These are phyloP conservation scores for Microcyclosporella mali DNA, from an alignment of 2,329 filamentous ascomycete genomes.

Conservation along the genomic window DNA sequence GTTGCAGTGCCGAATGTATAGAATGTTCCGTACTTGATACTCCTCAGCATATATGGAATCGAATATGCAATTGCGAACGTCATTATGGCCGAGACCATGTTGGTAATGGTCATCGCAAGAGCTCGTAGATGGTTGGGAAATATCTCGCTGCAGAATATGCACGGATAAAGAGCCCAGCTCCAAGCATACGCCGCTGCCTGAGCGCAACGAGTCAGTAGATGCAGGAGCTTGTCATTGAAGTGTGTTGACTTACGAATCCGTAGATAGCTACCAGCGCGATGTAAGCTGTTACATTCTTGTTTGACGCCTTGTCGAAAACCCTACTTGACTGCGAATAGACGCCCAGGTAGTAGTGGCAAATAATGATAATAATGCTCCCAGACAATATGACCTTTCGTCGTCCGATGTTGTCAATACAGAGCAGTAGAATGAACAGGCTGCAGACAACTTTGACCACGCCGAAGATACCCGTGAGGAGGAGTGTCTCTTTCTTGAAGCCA, in stretches of 20 bases:
- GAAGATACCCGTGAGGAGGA: not conserved
- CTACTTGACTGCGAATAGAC: not conserved
- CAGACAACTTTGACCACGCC: slow-evolving; percentile 1
- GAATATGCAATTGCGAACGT: not conserved
- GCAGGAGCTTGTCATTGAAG: too few relatives aligned
- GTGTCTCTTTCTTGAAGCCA: not conserved
- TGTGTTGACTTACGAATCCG: not conserved
- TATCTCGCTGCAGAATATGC: not conserved
- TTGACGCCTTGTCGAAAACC: not conserved
- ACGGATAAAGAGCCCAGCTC: not conserved
- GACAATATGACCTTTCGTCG: not conserved
- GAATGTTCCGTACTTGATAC: not conserved
- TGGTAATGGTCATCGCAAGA: not conserved
- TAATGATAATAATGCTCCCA: not conserved
- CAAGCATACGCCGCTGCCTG: not conserved
- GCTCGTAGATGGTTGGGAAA: slow-evolving; percentile 1
- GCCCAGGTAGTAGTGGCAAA: slow-evolving; percentile 1
- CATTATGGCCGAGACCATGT: not conserved
- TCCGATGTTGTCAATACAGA: not conserved
- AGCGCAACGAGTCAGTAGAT: not conserved
- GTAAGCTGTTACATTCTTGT: not conserved
- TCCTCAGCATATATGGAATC: not conserved
- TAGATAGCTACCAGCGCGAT: not conserved
- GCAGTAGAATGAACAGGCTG: not conserved
- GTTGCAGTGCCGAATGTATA: not conserved